These are phyloP conservation scores for Exobasidium rhododendri DNA, from an alignment of 1,284 basidiomycete genomes.

Conservation along the genomic window DNA sequence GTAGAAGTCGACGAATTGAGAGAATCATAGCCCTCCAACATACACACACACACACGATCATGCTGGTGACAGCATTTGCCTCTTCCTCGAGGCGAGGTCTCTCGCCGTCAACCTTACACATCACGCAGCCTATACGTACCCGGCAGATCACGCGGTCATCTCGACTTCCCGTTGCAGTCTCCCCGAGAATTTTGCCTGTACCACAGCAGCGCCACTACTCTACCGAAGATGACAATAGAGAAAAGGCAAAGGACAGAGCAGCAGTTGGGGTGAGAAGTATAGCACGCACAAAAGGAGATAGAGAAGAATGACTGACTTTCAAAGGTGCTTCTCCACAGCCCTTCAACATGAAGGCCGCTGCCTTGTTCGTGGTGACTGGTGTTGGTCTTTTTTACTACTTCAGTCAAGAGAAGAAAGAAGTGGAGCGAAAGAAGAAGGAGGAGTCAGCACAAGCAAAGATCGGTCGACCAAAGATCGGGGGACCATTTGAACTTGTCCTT, in stretches of 20 bases:
- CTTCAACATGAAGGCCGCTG: conserved; percentile 80
- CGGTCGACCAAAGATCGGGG: conserved; percentile 76
- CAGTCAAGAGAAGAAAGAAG: conserved; percentile 70
- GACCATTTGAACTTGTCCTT: conserved; percentile 66
- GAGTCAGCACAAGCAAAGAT: conserved; percentile 54
- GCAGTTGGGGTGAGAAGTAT: conserved; percentile 13
- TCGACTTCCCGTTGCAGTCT: background rate
- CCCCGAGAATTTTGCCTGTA: background rate
- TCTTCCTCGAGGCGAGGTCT: background rate
- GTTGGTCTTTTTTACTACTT: conserved; percentile 84
- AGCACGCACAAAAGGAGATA: too few relatives aligned
- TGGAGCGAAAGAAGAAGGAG: conserved; percentile 28
- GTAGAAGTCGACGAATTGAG: too few relatives aligned
- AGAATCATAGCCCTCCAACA: too few relatives aligned
- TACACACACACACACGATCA: background rate
- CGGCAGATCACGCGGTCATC: background rate
- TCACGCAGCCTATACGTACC: background rate
- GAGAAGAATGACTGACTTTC: conserved; percentile 2
- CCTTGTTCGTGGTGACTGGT: conserved; percentile 77
- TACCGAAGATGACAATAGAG: background rate
- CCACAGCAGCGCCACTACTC: background rate
- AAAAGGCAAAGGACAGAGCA: conserved; percentile 12
- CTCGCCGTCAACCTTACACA: background rate
- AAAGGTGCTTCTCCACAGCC: conserved; percentile 56
- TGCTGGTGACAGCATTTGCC: background rate